Base-by-base conservation (phyloP, 2,329 filamentous ascomycete species). In the Fusarium albidum region DNA sequence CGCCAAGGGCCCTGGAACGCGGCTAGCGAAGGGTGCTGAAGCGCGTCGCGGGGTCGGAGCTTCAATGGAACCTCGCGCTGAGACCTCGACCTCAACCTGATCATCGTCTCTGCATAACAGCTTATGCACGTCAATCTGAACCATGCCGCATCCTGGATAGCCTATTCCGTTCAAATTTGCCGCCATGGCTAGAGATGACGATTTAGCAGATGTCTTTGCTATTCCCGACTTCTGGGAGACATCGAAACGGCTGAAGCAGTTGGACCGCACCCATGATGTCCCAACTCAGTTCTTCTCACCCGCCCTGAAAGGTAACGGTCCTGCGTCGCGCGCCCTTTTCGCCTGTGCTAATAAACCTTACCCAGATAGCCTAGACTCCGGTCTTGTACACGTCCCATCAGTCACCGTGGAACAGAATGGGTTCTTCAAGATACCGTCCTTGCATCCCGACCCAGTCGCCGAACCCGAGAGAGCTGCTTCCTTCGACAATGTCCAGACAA, bases 161-260 rank as follows among this genome's bases (percentile, higher is more conserved):
- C 45, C n/a, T 15, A n/a, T 18, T 21, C 49, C 13, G 49, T 31
- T 15, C 10, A n/a, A n/a, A 13, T 48, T 27, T 46, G 27, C 9
- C 21, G 68, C 51, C 53, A 74, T 74, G 71, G 59, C 59, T 55
- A 52, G 75, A 55, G 70, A 78, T 46, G 71, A 78, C 54, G 75
- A 79, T 33, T 67, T 73, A 47, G 77, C 81, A 40, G 73, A 87
- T 66, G 79, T 87, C 27, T 91, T 91, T 67, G 80, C 82, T 32
- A 84, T 86, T 38, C 84, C 84, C 32, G 79, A 87, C 66, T 80
- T 89, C 55, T 85, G 82, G 80, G 76, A 75, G 49, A 73, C 79
- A 21, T 84, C 86, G 3, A 77, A 73, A 61, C 80, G 81, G 70
- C 71, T 82, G 31, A 71, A 77, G 8, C 57, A 68, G 39, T 27